Conservation (phyloP, 192 early-diverging fungal species). For the Thamnidium elegans region DNA sequence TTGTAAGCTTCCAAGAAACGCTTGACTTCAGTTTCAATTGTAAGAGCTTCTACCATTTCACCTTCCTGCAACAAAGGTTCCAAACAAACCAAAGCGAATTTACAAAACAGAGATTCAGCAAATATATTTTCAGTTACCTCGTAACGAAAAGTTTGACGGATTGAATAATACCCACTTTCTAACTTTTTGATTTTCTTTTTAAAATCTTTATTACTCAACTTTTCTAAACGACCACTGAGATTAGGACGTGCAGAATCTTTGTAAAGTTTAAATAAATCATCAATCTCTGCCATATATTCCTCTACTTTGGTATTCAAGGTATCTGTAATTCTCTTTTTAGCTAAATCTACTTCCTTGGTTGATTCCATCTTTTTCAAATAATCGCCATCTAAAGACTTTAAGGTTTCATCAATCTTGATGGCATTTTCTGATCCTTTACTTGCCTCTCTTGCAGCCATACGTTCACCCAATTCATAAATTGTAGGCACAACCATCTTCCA, state of each 20-base stretch:
- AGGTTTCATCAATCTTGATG: too few relatives aligned
- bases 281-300: conserved; percentile 16
- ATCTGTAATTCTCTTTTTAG: neutral
- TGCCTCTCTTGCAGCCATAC: neutral
- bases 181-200: conserved; percentile 61
- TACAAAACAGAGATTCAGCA: conserved; percentile 30
- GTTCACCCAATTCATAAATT: conserved; percentile 2
- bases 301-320: too few relatives aligned
- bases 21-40: conserved; percentile 44
- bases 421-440: neutral
- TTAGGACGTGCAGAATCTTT: neutral
- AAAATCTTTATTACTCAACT: conserved; percentile 65
- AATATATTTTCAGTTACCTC: conserved; percentile 39
- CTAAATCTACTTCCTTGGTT: conserved; percentile 15
- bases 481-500: neutral
- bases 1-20: conserved; percentile 60
- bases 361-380: conserved; percentile 16
- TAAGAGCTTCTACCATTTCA: conserved; percentile 65
- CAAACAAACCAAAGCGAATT: conserved; percentile 60
- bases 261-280: conserved; percentile 5
- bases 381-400: too few relatives aligned
- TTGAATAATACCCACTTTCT: conserved; percentile 56
- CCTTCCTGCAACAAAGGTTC: conserved; percentile 73
- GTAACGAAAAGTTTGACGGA: conserved; percentile 51
- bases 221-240: conserved; percentile 49